Conservation (phyloP, 257 asterid species). For the Euphrasia confusa region DNA sequence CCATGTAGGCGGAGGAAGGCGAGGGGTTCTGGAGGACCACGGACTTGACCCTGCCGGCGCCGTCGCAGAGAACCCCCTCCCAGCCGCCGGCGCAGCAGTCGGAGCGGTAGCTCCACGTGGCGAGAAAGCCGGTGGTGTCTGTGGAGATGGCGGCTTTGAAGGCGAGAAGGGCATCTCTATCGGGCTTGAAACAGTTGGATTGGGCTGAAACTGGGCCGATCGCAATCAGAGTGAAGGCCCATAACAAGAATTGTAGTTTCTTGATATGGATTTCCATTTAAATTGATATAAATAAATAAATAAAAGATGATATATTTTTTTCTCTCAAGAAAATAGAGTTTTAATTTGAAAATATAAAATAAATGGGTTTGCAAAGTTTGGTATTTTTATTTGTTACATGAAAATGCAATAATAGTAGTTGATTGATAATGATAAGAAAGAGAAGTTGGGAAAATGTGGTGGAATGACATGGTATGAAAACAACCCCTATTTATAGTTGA, state of each 20-base stretch:
- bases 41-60: slow-evolving; percentile 51
- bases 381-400: too few relatives aligned
- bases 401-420: too few relatives aligned
- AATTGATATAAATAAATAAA: background rate
- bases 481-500: too few relatives aligned
- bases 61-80: slow-evolving; percentile 79
- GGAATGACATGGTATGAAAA: too few relatives aligned
- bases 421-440: too few relatives aligned
- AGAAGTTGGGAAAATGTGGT: too few relatives aligned
- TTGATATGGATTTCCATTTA: slow-evolving; percentile 26
- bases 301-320: background rate
- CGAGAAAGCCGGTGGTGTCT: slow-evolving; percentile 65
- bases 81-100: slow-evolving; percentile 86
- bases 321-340: background rate
- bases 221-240: slow-evolving; percentile 29
- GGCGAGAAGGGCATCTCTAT: slow-evolving; percentile 69
- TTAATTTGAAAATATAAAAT: too few relatives aligned
- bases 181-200: slow-evolving; percentile 44
- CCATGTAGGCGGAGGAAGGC: slow-evolving; percentile 44
- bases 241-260: slow-evolving; percentile 42
- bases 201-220: slow-evolving; percentile 24
- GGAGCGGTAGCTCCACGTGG: slow-evolving; percentile 57
- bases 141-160: slow-evolving; percentile 58
- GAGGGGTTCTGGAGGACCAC: slow-evolving; percentile 58
- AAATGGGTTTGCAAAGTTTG: too few relatives aligned